phyloP scores from a whole-genome alignment of 2,329 filamentous ascomycete genomes.

The Cercospora canescens region DNA sequence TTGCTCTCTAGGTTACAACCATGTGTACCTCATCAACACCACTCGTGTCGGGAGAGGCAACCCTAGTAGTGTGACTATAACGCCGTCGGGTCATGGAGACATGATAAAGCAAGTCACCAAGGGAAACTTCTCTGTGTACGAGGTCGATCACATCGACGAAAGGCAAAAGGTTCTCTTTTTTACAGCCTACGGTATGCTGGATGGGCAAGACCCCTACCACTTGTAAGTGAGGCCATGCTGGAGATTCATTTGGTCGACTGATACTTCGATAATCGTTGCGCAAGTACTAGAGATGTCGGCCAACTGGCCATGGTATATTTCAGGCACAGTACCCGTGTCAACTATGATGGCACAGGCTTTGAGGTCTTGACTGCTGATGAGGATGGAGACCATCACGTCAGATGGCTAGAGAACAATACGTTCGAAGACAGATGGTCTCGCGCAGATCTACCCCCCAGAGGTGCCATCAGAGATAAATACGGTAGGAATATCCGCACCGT shows the following conservation, averaged over 20 bases:
- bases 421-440: constrained; percentile 8
- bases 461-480: not conserved
- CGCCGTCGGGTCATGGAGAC: not conserved
- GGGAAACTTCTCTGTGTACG: constrained; percentile 5
- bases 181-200: not conserved
- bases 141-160: constrained; percentile 3
- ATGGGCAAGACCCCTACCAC: constrained; percentile 7
- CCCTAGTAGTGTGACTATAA: not conserved
- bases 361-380: constrained; percentile 3
- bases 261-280: not conserved
- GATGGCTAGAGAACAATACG: not conserved
- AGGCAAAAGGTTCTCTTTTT: not conserved
- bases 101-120: constrained; percentile 7
- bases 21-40: constrained; percentile 10
- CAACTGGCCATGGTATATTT: not conserved
- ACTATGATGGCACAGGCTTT: constrained; percentile 6
- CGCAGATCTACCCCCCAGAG: not conserved
- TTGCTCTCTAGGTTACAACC: not conserved
- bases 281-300: not conserved
- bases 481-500: not conserved
- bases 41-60: not conserved
- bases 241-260: not conserved
- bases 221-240: not conserved
- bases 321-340: not conserved
- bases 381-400: constrained; percentile 1